Conservation (phyloP, 2,329 filamentous ascomycete genomes). For the Fusarium sp. region DNA sequence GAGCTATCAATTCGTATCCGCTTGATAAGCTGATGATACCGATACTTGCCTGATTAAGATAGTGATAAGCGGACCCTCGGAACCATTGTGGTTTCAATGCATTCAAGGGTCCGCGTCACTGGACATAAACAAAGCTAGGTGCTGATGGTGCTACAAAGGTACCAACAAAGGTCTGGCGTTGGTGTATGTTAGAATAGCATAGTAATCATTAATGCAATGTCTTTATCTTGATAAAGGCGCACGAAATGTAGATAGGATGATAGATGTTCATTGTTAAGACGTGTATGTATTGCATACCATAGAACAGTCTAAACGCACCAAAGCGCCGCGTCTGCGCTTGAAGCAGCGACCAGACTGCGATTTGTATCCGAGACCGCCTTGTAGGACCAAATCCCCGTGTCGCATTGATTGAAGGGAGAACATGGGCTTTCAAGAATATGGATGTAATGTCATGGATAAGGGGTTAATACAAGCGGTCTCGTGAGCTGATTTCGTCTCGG, state of each 20-base stretch:
- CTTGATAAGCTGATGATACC: slow-evolving; percentile 16
- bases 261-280: neutral
- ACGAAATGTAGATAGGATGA: neutral
- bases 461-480: neutral
- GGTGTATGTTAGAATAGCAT: neutral
- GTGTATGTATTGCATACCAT: neutral
- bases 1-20: slow-evolving; percentile 10
- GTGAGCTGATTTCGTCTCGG: neutral
- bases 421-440: neutral
- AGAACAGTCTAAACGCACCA: neutral
- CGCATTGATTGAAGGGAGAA: neutral
- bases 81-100: slow-evolving; percentile 15
- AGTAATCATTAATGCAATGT: too few relatives aligned
- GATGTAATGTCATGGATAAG: neutral
- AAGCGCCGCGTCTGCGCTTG: neutral
- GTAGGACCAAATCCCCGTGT: neutral
- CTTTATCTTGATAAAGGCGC: neutral
- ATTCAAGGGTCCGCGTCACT: neutral
- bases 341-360: neutral
- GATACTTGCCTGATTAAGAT: slow-evolving; percentile 13
- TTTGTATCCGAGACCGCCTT: neutral
- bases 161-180: neutral
- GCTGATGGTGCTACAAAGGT: neutral
- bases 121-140: slow-evolving; percentile 10
- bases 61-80: slow-evolving; percentile 18